Conservation (phyloP, 441 rosid species). For the Populus hybrid region DNA sequence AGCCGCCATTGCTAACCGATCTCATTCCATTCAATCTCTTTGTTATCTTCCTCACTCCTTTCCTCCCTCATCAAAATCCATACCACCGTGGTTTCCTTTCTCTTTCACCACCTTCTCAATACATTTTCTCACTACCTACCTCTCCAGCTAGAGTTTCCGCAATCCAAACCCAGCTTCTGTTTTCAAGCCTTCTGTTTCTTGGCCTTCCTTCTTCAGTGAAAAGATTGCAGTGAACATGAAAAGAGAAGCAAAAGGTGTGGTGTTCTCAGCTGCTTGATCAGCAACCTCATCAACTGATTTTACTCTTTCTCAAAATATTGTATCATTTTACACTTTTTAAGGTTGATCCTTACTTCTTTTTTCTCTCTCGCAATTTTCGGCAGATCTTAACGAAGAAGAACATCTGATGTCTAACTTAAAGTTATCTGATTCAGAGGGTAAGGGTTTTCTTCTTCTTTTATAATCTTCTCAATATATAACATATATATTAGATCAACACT, state of each 20-base stretch:
- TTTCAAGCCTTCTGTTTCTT: neutral
- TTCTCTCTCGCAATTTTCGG: neutral
- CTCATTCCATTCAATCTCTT: neutral
- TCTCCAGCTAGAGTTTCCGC: neutral
- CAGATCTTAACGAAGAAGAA: neutral
- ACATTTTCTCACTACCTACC: neutral
- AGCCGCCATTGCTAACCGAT: slow-evolving; percentile 10
- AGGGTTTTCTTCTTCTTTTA: neutral
- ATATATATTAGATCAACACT: neutral
- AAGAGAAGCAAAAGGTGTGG: too few species aligned
- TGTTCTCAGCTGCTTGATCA: too few species aligned
- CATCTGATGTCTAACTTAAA: neutral
- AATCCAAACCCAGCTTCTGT: neutral
- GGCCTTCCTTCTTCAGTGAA: neutral
- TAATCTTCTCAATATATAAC: neutral
- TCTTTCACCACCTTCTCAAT: neutral
- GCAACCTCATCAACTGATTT: too few species aligned
- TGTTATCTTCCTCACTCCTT: too few species aligned
- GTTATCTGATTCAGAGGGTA: neutral
- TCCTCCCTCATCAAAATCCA: neutral
- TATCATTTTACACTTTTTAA: too few species aligned
- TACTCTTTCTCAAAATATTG: neutral
- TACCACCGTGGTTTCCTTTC: neutral
- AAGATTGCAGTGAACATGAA: neutral
- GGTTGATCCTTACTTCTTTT: neutral